Conservation (phyloP, 306 rosid genomes). For the Rosa lucieae region DNA sequence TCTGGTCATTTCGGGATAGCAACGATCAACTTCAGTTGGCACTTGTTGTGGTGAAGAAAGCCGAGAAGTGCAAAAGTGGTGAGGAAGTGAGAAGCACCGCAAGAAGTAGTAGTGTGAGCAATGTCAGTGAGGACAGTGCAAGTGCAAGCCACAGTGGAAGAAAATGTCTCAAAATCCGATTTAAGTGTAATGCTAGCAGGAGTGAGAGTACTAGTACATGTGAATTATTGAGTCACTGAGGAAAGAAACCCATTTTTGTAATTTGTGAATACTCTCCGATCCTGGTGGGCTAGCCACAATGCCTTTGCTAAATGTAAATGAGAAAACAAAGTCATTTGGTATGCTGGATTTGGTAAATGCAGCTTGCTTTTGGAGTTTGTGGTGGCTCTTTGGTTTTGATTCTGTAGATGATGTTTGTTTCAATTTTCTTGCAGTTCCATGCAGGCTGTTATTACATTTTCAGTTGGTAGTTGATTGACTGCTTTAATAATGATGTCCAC, state of each 20-base stretch:
- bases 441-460: neutral
- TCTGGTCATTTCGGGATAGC: neutral
- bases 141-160: neutral
- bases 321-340: neutral
- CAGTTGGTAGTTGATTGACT: neutral
- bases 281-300: neutral
- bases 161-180: neutral
- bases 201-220: constrained; percentile 6
- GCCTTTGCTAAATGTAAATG: neutral
- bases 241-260: neutral
- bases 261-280: neutral
- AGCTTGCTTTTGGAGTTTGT: neutral
- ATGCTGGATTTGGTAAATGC: neutral
- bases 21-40: constrained; percentile 1
- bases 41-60: constrained; percentile 1
- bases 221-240: neutral
- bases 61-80: neutral
- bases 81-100: neutral
- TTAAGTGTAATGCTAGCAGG: neutral
- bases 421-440: neutral
- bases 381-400: neutral
- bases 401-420: neutral
- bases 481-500: neutral
- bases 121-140: neutral
- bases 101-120: neutral